Base-by-base conservation (phyloP, 2,329 filamentous ascomycete species). In the Sphaerulina populicola region DNA sequence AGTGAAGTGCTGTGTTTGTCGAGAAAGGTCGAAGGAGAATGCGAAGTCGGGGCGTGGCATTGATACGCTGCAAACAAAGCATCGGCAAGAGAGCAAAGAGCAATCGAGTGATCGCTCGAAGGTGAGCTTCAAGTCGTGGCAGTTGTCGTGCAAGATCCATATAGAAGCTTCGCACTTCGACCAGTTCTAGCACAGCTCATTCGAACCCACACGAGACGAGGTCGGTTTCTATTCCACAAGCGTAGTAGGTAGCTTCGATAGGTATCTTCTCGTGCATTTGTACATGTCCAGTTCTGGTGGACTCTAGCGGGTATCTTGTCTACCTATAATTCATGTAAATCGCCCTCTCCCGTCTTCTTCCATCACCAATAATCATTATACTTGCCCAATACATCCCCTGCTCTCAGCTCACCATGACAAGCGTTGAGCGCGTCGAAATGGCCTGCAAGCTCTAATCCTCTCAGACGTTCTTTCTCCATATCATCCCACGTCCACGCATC, bases 401-500 rank as follows among this genome's bases (percentile, higher is more conserved):
- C 69, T 6, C 70, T 67, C 53, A 76, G 78, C 57, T 77, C 75
- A 10, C 73, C 73, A 60, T 77, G 71, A 56, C 80, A 64, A 54
- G 66, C 70, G 60, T 82, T 79, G 58, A 83, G 61, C 10, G 66
- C 69, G 23, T 74, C 71, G 64, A 80, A 82, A 37, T 76, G 72
- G 59, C 74, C 70, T 4, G 80, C 78, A 29, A 80, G 68, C 52
- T 71, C 68, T 60, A 83, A 56, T 0, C 80, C 81, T 38, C 77
- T 69, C 44, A 74, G 52, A 31, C 80, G 70, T 64, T 82, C 77
- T 52, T 71, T 68, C 58, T 84, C 79, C 53, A 83, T 78, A 15
- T 72, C 69, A 49, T 80, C 74, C 79, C 79, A 83, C 2, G 73
- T 75, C 79, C 79, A 82, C 29, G 73, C 71, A 3, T 71, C 69